Evolutionary conservation across 306 rosid genomes (phyloP), one percentile per base, ranked within the genome.

Genomic region (Hippophae gyantsensis): DNA sequence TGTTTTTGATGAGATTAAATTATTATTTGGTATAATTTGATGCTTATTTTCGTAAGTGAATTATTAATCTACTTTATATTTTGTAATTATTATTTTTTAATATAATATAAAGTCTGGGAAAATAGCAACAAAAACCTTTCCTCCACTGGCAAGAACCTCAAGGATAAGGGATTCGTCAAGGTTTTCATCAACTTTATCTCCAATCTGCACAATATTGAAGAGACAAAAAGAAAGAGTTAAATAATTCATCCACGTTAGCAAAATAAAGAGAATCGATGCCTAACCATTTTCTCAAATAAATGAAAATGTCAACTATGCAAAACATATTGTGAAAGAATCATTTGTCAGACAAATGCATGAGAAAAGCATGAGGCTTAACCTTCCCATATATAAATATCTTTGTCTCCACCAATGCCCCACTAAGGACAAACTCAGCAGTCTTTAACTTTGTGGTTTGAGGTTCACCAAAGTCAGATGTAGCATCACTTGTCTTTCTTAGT

Each of bases 121-220:
- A 18, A 18, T 18, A 48, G 69, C 32, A 10, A 49, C 32, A 78
- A 82, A 65, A 63, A 92, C 99, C 96, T 88, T 89, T 53, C 95
- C 99, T 45, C 99, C 96, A 52, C 78, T 84, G 9, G 90, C 99
- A 83, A 82, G 86, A 73, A 84, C 69, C 64, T 82, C 96, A 56
- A 92, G 88, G 74, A 88, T 80, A 60, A 82, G 81, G 72, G 72
- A 65, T 78, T 92, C 99, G 0, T 79, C 79, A 63, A 57, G 81
- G 62, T 80, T 79, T 63, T 68, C 84, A 58, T 71, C 78, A 69
- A 40, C 52, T 52, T 72, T 56, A 59, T 78, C 81, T 72, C 82
- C 86, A 25, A 45, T 67, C 98, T 92, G 81, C 69, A 74, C 59
- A 76, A 64, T 63, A 56, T 23, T 47, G 53, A 14, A 73, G 54